Evolutionary conservation across 2,329 filamentous ascomycete genomes (phyloP).

Genomic region (Ascochyta lentis): DNA sequence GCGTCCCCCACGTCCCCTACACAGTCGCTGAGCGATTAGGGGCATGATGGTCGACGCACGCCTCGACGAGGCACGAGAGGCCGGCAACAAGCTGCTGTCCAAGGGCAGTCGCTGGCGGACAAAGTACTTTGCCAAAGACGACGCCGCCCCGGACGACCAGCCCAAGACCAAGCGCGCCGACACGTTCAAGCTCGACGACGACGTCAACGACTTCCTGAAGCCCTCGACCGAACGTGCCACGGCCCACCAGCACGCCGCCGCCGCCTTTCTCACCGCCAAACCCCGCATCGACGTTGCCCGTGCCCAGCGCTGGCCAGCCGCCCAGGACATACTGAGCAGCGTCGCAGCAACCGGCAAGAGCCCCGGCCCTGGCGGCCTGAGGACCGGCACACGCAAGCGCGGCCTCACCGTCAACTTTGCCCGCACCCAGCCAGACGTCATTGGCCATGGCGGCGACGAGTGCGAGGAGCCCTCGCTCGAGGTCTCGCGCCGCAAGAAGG

Average conservation of each 20-base stretch:
- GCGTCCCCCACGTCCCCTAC: background rate
- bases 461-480: slow-evolving; percentile 74
- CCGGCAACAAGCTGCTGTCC: slow-evolving; percentile 47
- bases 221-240: slow-evolving; percentile 56
- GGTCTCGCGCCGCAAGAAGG: slow-evolving; percentile 66
- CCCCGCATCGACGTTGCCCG: slow-evolving; percentile 58
- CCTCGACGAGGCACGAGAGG: slow-evolving; percentile 21
- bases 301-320: slow-evolving; percentile 60
- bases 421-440: slow-evolving; percentile 76
- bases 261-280: slow-evolving; percentile 39
- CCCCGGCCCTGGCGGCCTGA: slow-evolving; percentile 46
- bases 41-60: slow-evolving; percentile 42
- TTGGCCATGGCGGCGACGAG: slow-evolving; percentile 92
- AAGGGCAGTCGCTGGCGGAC: slow-evolving; percentile 56
- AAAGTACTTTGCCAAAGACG: slow-evolving; percentile 56
- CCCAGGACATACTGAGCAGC: slow-evolving; percentile 52
- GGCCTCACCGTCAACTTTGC: slow-evolving; percentile 78
- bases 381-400: slow-evolving; percentile 59
- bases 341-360: slow-evolving; percentile 40
- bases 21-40: slow-evolving; percentile 14
- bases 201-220: slow-evolving; percentile 65
- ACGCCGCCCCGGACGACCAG: slow-evolving; percentile 38
- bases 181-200: slow-evolving; percentile 49
- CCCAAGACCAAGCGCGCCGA: slow-evolving; percentile 32
- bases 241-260: slow-evolving; percentile 35